A percentile compares a stretch with the other conserved stretches of the same genome.
These are phyloP conservation scores for Tylopilus sp. DNA, from an alignment of 1,284 basidiomycete species.

Conservation along the genomic window DNA sequence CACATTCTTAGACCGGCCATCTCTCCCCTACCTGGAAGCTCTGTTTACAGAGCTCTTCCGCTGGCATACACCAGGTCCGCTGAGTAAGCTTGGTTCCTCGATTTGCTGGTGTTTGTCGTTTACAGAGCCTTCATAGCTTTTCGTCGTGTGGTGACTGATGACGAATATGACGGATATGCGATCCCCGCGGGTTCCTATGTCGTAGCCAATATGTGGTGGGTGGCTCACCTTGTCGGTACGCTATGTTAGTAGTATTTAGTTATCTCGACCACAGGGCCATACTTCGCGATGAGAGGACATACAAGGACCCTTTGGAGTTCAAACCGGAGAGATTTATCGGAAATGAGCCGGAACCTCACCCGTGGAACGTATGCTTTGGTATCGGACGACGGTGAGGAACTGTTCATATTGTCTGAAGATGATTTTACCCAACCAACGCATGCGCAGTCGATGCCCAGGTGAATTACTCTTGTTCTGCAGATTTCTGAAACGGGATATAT, in stretches of 20 bases:
- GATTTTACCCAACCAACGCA: neutral
- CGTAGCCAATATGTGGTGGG: slow-evolving; percentile 35
- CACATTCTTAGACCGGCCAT: slow-evolving; percentile 38
- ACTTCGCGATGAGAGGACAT: slow-evolving; percentile 23
- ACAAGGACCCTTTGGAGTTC: slow-evolving; percentile 26
- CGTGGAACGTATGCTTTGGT: slow-evolving; percentile 61
- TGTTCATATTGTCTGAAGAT: accelerated
- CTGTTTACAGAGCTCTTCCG: slow-evolving; percentile 63
- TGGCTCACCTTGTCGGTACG: neutral
- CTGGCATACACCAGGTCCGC: slow-evolving; percentile 64
- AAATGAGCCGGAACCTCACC: slow-evolving; percentile 55
- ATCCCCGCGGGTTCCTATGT: slow-evolving; percentile 31
- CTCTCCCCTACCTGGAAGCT: slow-evolving; percentile 40
- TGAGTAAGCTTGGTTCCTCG: slow-evolving; percentile 47
- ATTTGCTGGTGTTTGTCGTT: neutral
- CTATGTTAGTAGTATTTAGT: neutral
- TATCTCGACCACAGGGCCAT: slow-evolving; percentile 21
- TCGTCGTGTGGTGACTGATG: slow-evolving; percentile 59
- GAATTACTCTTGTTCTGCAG: neutral
- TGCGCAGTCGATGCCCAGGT: slow-evolving; percentile 24
- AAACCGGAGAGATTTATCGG: slow-evolving; percentile 37
- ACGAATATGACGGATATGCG: slow-evolving; percentile 41
- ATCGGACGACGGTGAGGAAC: slow-evolving; percentile 63
- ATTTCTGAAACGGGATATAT: neutral
- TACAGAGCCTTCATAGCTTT: slow-evolving; percentile 40